Percentiles rank a stretch among this genome's conserved stretches.
phyloP scores from a whole-genome alignment of 73 alveolate genomes.

The Uronychia binucleata region DNA sequence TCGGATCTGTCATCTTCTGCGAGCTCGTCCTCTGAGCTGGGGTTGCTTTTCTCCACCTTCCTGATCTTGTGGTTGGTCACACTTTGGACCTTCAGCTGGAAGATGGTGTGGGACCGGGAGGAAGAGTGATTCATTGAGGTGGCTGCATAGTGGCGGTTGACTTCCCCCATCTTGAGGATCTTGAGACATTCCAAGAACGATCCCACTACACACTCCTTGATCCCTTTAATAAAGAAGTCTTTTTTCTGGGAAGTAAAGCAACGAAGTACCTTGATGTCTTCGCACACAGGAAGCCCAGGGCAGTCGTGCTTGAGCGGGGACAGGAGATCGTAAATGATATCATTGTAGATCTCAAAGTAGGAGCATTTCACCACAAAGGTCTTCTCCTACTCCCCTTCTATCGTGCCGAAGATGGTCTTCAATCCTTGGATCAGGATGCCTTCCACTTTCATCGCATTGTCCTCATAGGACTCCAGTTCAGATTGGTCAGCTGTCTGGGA shows the following conservation, averaged over 20 bases:
- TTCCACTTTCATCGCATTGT: not conserved
- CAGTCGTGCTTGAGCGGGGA: constrained; percentile 52
- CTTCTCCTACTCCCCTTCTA: not conserved
- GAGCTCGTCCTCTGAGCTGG: constrained; percentile 7
- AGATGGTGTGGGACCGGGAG: constrained; percentile 89
- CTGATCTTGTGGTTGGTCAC: no score
- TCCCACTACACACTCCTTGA: constrained; percentile 71
- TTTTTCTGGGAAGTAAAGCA: constrained; percentile 24
- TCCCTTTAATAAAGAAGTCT: constrained; percentile 78
- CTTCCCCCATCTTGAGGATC: constrained; percentile 76
- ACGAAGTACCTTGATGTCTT: constrained; percentile 44
- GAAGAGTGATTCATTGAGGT: constrained; percentile 84
- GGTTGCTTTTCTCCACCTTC: no score
- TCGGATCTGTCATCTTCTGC: not conserved
- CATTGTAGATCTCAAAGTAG: constrained; percentile 96
- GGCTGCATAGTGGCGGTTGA: constrained; percentile 81
- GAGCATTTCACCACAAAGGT: constrained; percentile 75
- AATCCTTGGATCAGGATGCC: not conserved
- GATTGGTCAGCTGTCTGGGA: no score
- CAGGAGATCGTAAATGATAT: constrained; percentile 93
- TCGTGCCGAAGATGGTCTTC: not conserved
- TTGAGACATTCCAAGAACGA: constrained; percentile 79
- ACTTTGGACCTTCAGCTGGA: no score
- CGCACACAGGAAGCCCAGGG: constrained; percentile 61
- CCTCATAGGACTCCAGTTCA: no score